Percentiles rank a stretch among this genome's conserved stretches.
These are phyloP conservation scores for Scheffersomyces lignosus DNA, from an alignment of 805 yeast species.

Conservation along the genomic window DNA sequence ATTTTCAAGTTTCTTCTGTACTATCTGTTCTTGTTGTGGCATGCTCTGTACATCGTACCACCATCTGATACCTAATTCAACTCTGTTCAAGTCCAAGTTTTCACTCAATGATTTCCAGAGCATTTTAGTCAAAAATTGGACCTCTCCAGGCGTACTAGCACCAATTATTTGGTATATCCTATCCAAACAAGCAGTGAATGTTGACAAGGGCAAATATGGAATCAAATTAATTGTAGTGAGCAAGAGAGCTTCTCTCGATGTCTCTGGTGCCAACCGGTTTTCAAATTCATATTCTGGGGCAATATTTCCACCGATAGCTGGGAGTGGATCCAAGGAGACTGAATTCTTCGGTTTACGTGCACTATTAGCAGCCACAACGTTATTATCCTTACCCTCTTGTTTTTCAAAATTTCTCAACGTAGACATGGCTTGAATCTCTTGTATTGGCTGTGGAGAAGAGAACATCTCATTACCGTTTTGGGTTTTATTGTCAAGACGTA, in stretches of 20 bases:
- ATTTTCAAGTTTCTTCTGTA: too few relatives aligned
- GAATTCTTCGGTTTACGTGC: conserved; percentile 33
- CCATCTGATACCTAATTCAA: conserved; percentile 57
- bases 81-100: conserved; percentile 56
- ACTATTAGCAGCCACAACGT: conserved; percentile 31
- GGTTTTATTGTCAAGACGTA: conserved; percentile 13
- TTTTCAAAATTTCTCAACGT: conserved; percentile 30
- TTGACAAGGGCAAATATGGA: conserved; percentile 49
- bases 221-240: conserved; percentile 49
- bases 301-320: conserved; percentile 4
- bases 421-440: conserved; percentile 36
- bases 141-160: conserved; percentile 38
- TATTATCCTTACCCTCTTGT: conserved; percentile 12
- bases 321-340: conserved; percentile 14
- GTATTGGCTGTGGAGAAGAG: conserved; percentile 39
- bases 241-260: conserved; percentile 50
- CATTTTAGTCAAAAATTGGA: conserved; percentile 32
- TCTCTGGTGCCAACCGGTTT: conserved; percentile 31
- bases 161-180: conserved; percentile 37
- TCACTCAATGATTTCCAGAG: conserved; percentile 60
- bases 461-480: conserved; percentile 11
- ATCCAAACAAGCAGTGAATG: conserved; percentile 48
- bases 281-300: conserved; percentile 18
- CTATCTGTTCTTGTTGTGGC: too few relatives aligned
- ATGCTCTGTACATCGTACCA: conserved; percentile 49